Evolutionary conservation across 2,329 filamentous ascomycete species (phyloP).

Genomic region (Penicillium frequentans): DNA sequence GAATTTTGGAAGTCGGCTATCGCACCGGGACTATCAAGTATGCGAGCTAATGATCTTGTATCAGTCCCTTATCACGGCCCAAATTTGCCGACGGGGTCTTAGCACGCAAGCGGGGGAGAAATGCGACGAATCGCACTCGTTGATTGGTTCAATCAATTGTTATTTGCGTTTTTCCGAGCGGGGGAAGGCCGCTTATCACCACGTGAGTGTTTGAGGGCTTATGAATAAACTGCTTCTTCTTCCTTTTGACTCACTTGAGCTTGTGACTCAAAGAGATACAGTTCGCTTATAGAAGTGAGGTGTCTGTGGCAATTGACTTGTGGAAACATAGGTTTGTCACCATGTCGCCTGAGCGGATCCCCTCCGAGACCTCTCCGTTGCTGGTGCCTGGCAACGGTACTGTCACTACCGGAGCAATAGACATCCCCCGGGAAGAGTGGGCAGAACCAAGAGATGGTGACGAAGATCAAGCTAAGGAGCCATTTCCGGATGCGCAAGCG

Average conservation of each 20-base stretch:
- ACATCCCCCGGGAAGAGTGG: conserved; percentile 23
- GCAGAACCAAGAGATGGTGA: conserved; percentile 7
- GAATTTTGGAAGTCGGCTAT: too few relatives aligned
- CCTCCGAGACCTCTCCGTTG: conserved; percentile 48
- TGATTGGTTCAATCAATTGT: neutral
- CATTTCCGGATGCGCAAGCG: conserved; percentile 49
- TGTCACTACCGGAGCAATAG: conserved; percentile 25
- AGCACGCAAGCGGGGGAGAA: neutral
- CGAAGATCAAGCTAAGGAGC: conserved; percentile 25
- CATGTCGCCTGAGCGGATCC: conserved; percentile 26
- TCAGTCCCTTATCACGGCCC: neutral
- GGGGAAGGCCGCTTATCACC: conserved; percentile 18
- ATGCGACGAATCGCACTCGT: neutral
- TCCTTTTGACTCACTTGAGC: neutral
- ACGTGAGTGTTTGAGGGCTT: conserved; percentile 12
- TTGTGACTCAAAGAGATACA: neutral
- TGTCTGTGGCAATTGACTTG: neutral
- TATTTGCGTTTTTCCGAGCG: conserved; percentile 1
- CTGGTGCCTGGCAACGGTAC: conserved; percentile 35
- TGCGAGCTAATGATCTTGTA: neutral
- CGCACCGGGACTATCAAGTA: too few relatives aligned
- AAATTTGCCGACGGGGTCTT: neutral
- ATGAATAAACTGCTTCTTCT: neutral
- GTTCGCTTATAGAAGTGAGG: neutral
- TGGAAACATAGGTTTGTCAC: neutral